Evolutionary conservation across 306 rosid species (phyloP), one percentile per base, ranked within the genome.

Genomic region (Cotoneaster glaucophyllus): DNA sequence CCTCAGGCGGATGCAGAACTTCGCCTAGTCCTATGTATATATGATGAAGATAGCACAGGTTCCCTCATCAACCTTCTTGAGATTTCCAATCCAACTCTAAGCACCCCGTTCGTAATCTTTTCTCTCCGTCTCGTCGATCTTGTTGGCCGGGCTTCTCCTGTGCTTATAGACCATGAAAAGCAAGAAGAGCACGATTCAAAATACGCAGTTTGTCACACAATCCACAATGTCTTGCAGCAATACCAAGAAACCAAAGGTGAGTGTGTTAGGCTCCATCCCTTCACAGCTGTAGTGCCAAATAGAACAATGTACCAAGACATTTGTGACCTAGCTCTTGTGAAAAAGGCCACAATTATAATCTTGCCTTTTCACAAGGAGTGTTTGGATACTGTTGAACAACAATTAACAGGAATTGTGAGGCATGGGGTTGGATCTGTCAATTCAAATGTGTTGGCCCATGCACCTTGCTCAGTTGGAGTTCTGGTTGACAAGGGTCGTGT

Each of bases 391-490:
- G 63, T 50, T 6, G 81, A 64, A 12, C 82, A 61, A 13, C 25
- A 4, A 6, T 63, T 74, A 25, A 74, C 59, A 0, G 76, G 68
- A 3, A n/a, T 66, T 1, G 64, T 72, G 34, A 54, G 79, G 0
- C n/a, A 4, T 2, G 76, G 82, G 8, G 52, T 73, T 21, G 54
- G 77, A 14, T 13, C 66, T 11, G 81, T 85, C 21, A 84, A 88
- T 61, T 34, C 69, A 7, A 78, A 82, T 45, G 86, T 94, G 4
- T 19, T 92, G 8, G 63, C 74, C 0, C 83, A 87, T 21, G 90
- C 98, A 1, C 98, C 98, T 62, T 94, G 97, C 65, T 87, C 98
- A 0, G 80, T 92, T 8, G 98, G 90, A n/a, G 77, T 94, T 48
- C 76, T 94, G 4, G 90, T 92, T 5, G 93, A 94, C 43, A 90